Evolutionary conservation across 179 eudicot genomes (phyloP), one percentile per base, ranked within the genome.

Genomic region (Camellia oleifera): DNA sequence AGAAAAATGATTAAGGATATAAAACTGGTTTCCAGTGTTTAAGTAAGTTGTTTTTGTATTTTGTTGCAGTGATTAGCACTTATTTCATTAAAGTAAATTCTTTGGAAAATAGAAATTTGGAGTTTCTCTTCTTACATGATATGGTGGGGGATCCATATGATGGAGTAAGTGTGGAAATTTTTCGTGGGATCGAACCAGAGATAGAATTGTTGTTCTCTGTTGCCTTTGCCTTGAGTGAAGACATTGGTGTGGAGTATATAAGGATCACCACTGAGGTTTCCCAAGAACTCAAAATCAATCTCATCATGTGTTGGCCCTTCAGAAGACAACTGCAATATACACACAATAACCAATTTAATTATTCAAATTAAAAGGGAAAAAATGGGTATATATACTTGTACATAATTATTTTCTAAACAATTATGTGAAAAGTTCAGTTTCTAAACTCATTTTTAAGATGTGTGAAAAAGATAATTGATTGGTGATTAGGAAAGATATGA

Each of bases 131-230:
- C 87, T 87, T 87, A 87, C 89, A 82, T 77, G 64, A 87, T 84
- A 54, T 80, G 85, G 18, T 72, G 80, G 26, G 85, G 60, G 4
- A 78, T 84, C 89, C 89, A 87, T n/a, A 78, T 56, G 77, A 87
- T 40, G 52, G 89, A 84, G 75, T 87, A 87, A 61, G 87, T 84
- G 85, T 87, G 89, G 74, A 87, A 87, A 64, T 84, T 82, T 26
- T 74, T 87, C 26, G 89, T 82, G n/a, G 89, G 89, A 67, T 87
- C 89, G 20, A 87, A 87, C 89, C 89, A 87, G 14, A 87, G 79
- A 58, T 82, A 78, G 78, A 87, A 87, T 58, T 87, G 89, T 62
- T 87, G 89, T 65, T 87, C 89, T 18, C 87, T 80, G 77, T 72
- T 74, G 4, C 89, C 89, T 72, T 82, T 82, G 10, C 89, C 89